Percentiles rank a stretch among this genome's conserved stretches.
Evolutionary conservation across 805 yeast genomes (phyloP).

Genomic region (Zygotorulaspora danielsina): DNA sequence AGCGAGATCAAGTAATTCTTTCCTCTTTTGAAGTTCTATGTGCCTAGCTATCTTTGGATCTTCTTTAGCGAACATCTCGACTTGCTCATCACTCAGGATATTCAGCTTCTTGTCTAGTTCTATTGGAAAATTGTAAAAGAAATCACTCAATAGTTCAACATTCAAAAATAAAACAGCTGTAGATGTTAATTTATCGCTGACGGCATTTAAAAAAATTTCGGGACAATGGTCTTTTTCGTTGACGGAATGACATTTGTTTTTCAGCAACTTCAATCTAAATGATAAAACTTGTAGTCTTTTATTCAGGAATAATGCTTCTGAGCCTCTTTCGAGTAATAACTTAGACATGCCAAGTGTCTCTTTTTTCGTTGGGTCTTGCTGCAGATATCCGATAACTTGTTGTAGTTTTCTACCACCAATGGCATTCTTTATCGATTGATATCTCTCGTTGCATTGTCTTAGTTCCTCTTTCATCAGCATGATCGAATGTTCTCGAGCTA

Average conservation of each 20-base stretch:
- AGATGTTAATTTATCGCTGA: conserved; percentile 83
- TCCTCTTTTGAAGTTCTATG: conserved; percentile 88
- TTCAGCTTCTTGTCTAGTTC: conserved; percentile 75
- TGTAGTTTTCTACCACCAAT: conserved; percentile 81
- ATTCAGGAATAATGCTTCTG: conserved; percentile 73
- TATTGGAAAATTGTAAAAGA: conserved; percentile 93
- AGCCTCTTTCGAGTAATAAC: conserved; percentile 69
- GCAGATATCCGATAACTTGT: conserved; percentile 74
- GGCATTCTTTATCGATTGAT: conserved; percentile 52
- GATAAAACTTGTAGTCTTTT: conserved; percentile 67
- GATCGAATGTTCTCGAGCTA: conserved; percentile 74
- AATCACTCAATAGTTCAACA: conserved; percentile 90
- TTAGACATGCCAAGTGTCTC: conserved; percentile 85
- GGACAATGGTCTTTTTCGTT: conserved; percentile 90
- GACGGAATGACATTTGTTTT: conserved; percentile 68
- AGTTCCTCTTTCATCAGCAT: conserved; percentile 76
- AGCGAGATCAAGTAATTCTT: conserved; percentile 82
- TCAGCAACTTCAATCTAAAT: conserved; percentile 72
- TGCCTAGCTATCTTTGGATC: conserved; percentile 88
- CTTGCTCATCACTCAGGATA: conserved; percentile 64
- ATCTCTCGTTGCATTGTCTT: conserved; percentile 70
- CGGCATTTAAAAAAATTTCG: conserved; percentile 87
- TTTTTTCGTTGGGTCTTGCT: conserved; percentile 40
- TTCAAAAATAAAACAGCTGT: conserved; percentile 91
- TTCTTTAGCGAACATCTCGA: conserved; percentile 88